These are phyloP conservation scores for Calendula officinalis DNA, from an alignment of 129 eudicot genomes.

Conservation along the genomic window DNA sequence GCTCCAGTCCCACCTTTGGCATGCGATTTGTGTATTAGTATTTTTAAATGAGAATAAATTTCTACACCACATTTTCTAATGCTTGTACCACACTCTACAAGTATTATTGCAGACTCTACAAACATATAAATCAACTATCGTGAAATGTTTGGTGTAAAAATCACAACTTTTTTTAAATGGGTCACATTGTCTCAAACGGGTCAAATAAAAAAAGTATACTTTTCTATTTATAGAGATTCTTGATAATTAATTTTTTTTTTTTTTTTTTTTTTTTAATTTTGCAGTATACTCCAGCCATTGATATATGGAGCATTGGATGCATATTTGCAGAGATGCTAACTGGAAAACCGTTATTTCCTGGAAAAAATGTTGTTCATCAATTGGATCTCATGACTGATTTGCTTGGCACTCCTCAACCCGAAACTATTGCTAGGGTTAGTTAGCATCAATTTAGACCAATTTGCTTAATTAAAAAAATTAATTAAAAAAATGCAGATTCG, in stretches of 20 bases:
- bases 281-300: constrained; percentile 97
- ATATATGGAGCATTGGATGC: constrained; percentile 99
- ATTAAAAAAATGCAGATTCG: constrained; percentile 52
- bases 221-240: too few relatives aligned
- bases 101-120: too few relatives aligned
- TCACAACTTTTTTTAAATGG: not conserved
- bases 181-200: not conserved
- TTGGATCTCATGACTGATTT: constrained; percentile 87
- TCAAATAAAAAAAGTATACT: not conserved
- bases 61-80: too few relatives aligned
- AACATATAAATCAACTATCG: too few relatives aligned
- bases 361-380: constrained; percentile 88
- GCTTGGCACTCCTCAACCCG: constrained; percentile 86
- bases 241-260: too few relatives aligned
- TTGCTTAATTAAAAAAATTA: too few relatives aligned
- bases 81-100: too few relatives aligned
- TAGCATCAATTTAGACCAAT: not conserved
- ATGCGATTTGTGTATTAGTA: too few relatives aligned
- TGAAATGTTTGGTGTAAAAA: too few relatives aligned
- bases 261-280: not conserved
- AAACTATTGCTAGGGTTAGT: constrained; percentile 67
- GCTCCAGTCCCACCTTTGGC: not conserved
- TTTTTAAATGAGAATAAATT: too few relatives aligned
- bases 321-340: constrained; percentile 95
- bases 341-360: constrained; percentile 94